Base-by-base conservation (phyloP, 2,329 filamentous ascomycete genomes). In the Penicillium sp. region DNA sequence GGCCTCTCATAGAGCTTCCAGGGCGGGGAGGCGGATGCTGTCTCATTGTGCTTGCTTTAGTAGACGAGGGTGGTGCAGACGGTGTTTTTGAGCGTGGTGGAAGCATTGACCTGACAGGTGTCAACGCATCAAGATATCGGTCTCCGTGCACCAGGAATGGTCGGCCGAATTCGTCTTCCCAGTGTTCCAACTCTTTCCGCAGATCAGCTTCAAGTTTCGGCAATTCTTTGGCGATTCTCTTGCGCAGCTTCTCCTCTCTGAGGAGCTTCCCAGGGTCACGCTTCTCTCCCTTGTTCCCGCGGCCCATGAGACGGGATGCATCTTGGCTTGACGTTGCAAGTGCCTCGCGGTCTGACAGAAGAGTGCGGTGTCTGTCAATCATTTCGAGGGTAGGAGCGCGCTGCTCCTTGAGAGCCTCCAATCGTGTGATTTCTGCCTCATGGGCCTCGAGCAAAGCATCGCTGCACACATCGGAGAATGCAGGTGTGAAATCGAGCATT, bases 221-320 rank as follows among this genome's bases (percentile, higher is more conserved):
- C 31, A 99, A 80, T 70, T 99, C 94, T 75, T 97, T 99, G 27
- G 92, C 84, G 60, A 99, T 97, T 57, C 92, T 85, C 84, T 99
- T 99, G 59, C 94, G 87, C 91, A 96, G 96, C 83, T 97, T 99
- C 78, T 99, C 94, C 72, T 99, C 94, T 31, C 94, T 85, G 51
- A 99, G 81, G 16, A 99, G 82, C 76, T 96, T 94, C 50, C 92
- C 93, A 3, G 94, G 94, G 70, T 99, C 94, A 61, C 95, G 90
- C 75, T 88, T 91, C 78, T 97, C 93, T 53, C 93, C 93, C 78
- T 96, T 96, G 65, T 91, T 88, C 2, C 92, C 92, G 59, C 93
- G 91, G 67, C 87, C 85, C 88, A 97, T 92, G 31, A 99, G 81
- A 44, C 94, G 88, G 7, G 93, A 97, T 15, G 94, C 92, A 74